Evolutionary conservation across 2,329 filamentous ascomycete genomes (phyloP), one percentile per base, ranked within the genome.

Genomic region (Achaetomium macrosporum): DNA sequence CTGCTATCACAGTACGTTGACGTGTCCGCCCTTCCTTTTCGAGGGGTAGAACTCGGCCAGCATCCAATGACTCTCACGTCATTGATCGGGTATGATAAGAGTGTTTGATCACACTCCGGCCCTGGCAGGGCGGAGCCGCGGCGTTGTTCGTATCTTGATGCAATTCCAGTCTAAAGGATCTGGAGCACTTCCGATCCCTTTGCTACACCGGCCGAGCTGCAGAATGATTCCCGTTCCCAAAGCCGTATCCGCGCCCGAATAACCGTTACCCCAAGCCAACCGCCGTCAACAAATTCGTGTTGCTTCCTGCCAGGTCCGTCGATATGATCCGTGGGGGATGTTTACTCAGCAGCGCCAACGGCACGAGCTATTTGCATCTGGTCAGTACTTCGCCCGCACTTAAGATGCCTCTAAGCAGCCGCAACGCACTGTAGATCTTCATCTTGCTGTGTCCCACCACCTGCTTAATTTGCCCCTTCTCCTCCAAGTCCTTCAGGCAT

Each of bases 391-490:
- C 35, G n/a, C 7, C 35, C 35, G 35, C 12, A 13, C 35, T n/a
- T 13, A 37, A n/a, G 35, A 8, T 37, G 15, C 35, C 12, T 5
- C 25, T 7, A 7, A 9, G 51, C 5, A 39, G 42, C 29, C 30
- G 11, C 35, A 59, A 71, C 80, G 59, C 81, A 83, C 80, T 99
- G 88, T 96, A 99, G 81, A 99, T 95, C 83, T 87, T 89, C 84
- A 96, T 86, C 82, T 91, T 93, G 81, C 86, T 92, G 84, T 99
- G 95, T 65, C 83, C 84, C 65, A 97, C 90, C 68, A 99, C 83
- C 77, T 95, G 92, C 86, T 93, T 96, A 82, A 99, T 99, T 76
- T 90, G 83, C 68, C 92, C 93, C 84, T 91, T 93, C 83, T 95
- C 90, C 86, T 97, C 92, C 68, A 97, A 83, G 72, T 97, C 92